Base-by-base conservation (phyloP, 345 rosid species). In the Crucihimalaya himalaica region DNA sequence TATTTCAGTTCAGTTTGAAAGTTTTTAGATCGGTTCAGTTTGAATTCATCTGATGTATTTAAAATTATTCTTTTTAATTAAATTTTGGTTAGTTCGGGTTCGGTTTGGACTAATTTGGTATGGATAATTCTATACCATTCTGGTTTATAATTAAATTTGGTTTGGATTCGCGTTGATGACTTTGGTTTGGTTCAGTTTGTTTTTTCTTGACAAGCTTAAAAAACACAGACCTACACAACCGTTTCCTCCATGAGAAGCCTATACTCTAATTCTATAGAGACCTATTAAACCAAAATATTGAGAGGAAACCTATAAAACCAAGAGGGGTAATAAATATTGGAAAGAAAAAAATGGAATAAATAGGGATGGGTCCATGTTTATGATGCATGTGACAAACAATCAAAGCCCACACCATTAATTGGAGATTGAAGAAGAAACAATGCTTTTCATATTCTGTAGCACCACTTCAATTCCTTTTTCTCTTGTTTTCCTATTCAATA, bases 341-440 rank as follows among this genome's bases (percentile, higher is more conserved):
- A n/a, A 48, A 27, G 4, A 13, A 64, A 31, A 18, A 56, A 23
- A 63, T 19, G 15, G 10, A 72, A 63, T 72, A 63, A 54, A 53
- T 52, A 60, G 63, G 39, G 20, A 68, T 75, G 79, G 78, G 74
- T 50, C 73, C 73, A 68, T 68, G 68, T 75, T 67, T 40, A 67
- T 67, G 63, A 51, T 59, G 78, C 78, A 75, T 75, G 74, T 75
- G 79, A 75, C 69, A 32, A 75, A 59, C 73, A 40, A 74, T 28
- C 68, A 74, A 67, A 67, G 68, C 63, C 73, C 79, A 75, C 79
- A 68, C 21, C 63, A 75, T 75, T 75, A 60, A 75, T 68, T 28
- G 51, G 32, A 57, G 13, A 52, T 52, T 29, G 55, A 67, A 60
- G 37, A 67, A 53, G 20, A 52, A 40, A 29, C 13, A 5, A 65